Evolutionary conservation across 331 rosid genomes (phyloP).

Genomic region (Phaseolus coccineus): DNA sequence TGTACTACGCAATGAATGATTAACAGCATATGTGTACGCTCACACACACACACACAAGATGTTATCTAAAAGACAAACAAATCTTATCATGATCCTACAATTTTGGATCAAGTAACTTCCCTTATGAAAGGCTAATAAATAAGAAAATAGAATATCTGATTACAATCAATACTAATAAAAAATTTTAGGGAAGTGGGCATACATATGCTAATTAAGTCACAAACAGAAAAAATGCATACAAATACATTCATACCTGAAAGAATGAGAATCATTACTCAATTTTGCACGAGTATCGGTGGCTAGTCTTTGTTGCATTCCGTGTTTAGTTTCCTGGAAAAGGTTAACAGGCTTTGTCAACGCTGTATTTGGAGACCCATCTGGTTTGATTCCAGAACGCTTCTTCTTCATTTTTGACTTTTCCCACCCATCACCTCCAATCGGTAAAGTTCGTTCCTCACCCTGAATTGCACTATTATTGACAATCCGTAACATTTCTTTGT

Average conservation of each 20-base stretch:
- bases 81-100: neutral
- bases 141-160: neutral
- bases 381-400: conserved; percentile 89
- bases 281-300: conserved; percentile 77
- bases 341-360: conserved; percentile 66
- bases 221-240: conserved; percentile 20
- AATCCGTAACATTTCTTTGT: conserved; percentile 75
- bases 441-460: conserved; percentile 80
- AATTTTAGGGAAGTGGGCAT: conserved; percentile 13
- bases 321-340: conserved; percentile 83
- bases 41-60: neutral
- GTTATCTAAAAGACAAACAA: neutral
- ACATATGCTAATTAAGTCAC: conserved; percentile 28
- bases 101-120: neutral
- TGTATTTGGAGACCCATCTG: conserved; percentile 78
- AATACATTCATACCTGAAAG: conserved; percentile 71
- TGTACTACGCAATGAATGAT: neutral
- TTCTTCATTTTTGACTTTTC: conserved; percentile 92
- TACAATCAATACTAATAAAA: neutral
- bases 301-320: conserved; percentile 77
- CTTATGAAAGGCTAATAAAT: neutral
- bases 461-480: conserved; percentile 70
- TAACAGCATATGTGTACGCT: neutral
- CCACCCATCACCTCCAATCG: conserved; percentile 89
- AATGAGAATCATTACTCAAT: conserved; percentile 78